Percentiles rank a stretch among this genome's conserved stretches.
These are phyloP conservation scores for Podosphaera aphanis DNA, from an alignment of 2,329 filamentous ascomycete species.

Conservation along the genomic window DNA sequence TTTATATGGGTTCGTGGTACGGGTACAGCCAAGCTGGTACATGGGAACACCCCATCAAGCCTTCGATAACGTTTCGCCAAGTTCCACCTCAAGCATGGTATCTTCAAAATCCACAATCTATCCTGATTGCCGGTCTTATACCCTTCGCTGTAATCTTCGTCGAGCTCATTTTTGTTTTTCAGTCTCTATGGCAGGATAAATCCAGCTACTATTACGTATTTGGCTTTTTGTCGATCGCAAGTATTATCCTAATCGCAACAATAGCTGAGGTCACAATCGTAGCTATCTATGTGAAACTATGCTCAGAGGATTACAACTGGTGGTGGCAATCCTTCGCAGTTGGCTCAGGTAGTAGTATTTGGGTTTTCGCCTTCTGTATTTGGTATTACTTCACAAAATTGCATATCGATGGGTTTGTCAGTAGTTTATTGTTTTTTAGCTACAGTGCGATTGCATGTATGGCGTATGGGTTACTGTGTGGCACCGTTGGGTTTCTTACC, in stretches of 20 bases:
- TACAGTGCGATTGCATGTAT: conserved; percentile 65
- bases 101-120: conserved; percentile 34
- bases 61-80: conserved; percentile 45
- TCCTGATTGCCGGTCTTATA: conserved; percentile 51
- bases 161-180: conserved; percentile 68
- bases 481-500: conserved; percentile 64
- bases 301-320: conserved; percentile 72
- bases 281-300: conserved; percentile 60
- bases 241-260: conserved; percentile 46
- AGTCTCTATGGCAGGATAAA: conserved; percentile 75
- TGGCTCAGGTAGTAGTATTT: conserved; percentile 51
- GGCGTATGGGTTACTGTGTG: conserved; percentile 59
- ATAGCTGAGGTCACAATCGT: conserved; percentile 69
- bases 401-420: conserved; percentile 59
- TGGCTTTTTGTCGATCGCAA: conserved; percentile 58
- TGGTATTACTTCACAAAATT: conserved; percentile 70
- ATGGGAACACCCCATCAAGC: conserved; percentile 68
- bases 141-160: conserved; percentile 79
- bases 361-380: conserved; percentile 62
- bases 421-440: conserved; percentile 60
- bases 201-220: conserved; percentile 84
- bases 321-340: conserved; percentile 78
- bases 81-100: conserved; percentile 61
- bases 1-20: conserved; percentile 58
- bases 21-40: conserved; percentile 42